phyloP scores from a whole-genome alignment of 2,329 filamentous ascomycete genomes.

The Blastomyces silverae region DNA sequence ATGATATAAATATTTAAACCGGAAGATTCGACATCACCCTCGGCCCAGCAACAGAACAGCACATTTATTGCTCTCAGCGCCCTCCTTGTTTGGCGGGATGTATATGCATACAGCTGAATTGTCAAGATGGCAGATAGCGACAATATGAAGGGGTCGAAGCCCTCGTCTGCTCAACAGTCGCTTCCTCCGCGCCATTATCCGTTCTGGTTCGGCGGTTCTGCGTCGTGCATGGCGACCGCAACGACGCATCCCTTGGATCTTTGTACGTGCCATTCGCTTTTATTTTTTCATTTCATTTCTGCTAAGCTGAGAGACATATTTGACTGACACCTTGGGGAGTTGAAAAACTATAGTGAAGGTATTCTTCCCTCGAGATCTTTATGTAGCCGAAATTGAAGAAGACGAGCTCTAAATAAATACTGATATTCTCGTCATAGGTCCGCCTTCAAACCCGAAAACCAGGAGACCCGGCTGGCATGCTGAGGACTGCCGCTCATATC shows the following conservation, averaged over 20 bases:
- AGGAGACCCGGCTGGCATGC: slow-evolving; percentile 71
- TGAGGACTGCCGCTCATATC: slow-evolving; percentile 78
- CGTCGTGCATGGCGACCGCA: slow-evolving; percentile 81
- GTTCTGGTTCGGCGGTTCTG: slow-evolving; percentile 96
- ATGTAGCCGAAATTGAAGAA: not conserved
- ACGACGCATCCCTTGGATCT: slow-evolving; percentile 93
- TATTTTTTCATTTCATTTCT: slow-evolving; percentile 8
- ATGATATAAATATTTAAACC: not conserved
- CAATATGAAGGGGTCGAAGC: slow-evolving; percentile 9
- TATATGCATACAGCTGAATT: slow-evolving; percentile 4
- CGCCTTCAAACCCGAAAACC: slow-evolving; percentile 77
- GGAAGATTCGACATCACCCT: not conserved
- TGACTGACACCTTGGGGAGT: slow-evolving; percentile 23
- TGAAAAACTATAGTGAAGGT: slow-evolving; percentile 49
- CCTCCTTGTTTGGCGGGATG: not conserved
- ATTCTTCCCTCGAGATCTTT: slow-evolving; percentile 19
- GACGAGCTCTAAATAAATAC: not conserved
- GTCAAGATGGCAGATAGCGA: slow-evolving; percentile 32
- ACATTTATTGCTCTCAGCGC: not conserved
- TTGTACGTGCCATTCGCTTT: slow-evolving; percentile 56
- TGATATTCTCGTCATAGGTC: slow-evolving; percentile 50
- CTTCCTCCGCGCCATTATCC: slow-evolving; percentile 53
- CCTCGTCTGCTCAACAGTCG: slow-evolving; percentile 8
- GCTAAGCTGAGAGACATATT: not conserved
- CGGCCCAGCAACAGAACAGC: not conserved